phyloP scores from a whole-genome alignment of 2,329 filamentous ascomycete species.

The Fusarium nodosum region DNA sequence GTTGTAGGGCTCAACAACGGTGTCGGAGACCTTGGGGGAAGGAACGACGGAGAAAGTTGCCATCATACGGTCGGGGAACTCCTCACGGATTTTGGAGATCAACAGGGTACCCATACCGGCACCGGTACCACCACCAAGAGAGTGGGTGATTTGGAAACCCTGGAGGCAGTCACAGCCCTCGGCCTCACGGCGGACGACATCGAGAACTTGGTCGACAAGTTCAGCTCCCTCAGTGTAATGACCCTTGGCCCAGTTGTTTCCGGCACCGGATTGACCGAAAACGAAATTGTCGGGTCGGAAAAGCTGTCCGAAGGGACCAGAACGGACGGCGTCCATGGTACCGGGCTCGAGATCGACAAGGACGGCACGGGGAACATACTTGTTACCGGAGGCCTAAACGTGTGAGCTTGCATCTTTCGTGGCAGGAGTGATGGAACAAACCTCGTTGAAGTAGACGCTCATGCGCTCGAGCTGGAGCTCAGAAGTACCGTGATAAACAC shows the following conservation, averaged over 20 bases:
- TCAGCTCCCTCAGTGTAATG: slow-evolving; percentile 99
- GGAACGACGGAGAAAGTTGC: slow-evolving; percentile 99
- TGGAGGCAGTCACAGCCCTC: slow-evolving; percentile 99
- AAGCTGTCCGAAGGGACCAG: slow-evolving; percentile 97
- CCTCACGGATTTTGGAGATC: slow-evolving; percentile 99
- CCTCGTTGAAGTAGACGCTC: slow-evolving; percentile 98
- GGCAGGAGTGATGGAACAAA: slow-evolving; percentile 50
- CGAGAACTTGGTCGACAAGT: slow-evolving; percentile 97
- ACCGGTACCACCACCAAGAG: slow-evolving; percentile 99
- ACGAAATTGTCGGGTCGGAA: slow-evolving; percentile 99
- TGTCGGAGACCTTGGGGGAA: slow-evolving; percentile 99
- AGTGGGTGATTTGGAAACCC: slow-evolving; percentile 99
- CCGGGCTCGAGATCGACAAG: slow-evolving; percentile 99
- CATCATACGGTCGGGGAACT: slow-evolving; percentile 99
- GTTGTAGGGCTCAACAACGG: slow-evolving; percentile 99
- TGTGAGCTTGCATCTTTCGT: slow-evolving; percentile 27
- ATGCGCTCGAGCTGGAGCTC: slow-evolving; percentile 99
- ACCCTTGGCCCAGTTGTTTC: slow-evolving; percentile 99
- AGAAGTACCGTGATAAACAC: slow-evolving; percentile 98
- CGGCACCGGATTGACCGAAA: slow-evolving; percentile 98
- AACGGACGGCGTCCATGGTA: slow-evolving; percentile 99
- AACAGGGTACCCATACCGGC: slow-evolving; percentile 99
- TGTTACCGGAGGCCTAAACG: slow-evolving; percentile 89
- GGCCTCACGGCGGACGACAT: slow-evolving; percentile 98
- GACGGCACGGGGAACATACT: slow-evolving; percentile 99